These are phyloP conservation scores for Pseudogymnoascus verrucosus DNA, from an alignment of 2,329 filamentous ascomycete genomes.

Conservation along the genomic window DNA sequence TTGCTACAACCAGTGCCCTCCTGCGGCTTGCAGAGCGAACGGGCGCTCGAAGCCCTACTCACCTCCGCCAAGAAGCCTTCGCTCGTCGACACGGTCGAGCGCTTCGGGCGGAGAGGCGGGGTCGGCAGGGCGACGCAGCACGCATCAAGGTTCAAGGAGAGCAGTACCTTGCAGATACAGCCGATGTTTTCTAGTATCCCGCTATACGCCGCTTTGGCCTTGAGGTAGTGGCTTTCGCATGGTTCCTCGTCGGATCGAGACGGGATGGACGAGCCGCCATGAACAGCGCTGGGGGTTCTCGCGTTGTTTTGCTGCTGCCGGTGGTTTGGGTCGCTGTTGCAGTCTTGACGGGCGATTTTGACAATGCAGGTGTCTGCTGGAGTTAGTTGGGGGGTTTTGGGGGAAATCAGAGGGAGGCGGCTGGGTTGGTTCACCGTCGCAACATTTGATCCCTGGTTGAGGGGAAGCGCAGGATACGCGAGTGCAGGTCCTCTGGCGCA, in stretches of 20 bases:
- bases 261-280: background rate
- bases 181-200: constrained; percentile 8
- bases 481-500: background rate
- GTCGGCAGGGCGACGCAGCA: background rate
- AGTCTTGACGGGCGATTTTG: background rate
- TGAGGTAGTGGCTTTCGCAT: background rate
- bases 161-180: constrained; percentile 10
- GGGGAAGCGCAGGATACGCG: background rate
- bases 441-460: background rate
- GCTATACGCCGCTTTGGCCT: constrained; percentile 5
- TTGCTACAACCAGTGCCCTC: background rate
- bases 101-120: background rate
- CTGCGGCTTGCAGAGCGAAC: background rate
- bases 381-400: background rate
- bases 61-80: background rate
- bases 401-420: background rate
- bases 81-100: background rate
- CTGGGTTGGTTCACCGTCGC: background rate
- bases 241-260: background rate
- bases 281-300: background rate
- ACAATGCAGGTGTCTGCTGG: background rate
- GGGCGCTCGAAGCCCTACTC: background rate
- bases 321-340: background rate
- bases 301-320: background rate
- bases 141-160: constrained; percentile 10